Evolutionary conservation across 768 basidiomycete species (phyloP).

Genomic region (Hygrophoropsis aurantiaca): DNA sequence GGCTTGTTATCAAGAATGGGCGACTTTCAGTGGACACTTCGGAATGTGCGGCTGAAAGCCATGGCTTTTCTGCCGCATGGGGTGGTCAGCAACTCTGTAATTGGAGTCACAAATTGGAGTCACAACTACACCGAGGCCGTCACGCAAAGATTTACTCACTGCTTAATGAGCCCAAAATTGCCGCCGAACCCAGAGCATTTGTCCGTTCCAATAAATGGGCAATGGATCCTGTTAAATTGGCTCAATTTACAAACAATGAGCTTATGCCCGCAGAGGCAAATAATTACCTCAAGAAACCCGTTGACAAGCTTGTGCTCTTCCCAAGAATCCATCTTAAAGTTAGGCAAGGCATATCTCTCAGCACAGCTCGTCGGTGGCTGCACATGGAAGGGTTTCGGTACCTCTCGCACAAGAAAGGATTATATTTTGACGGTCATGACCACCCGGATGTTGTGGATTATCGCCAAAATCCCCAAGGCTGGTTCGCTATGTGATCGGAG

Average conservation of each 20-base stretch:
- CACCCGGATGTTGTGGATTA: constrained; percentile 15
- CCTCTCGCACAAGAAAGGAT: constrained; percentile 3
- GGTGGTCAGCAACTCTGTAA: constrained; percentile 21
- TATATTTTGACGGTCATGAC: constrained; percentile 22
- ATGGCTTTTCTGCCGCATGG: constrained; percentile 32
- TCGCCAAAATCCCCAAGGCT: constrained; percentile 17
- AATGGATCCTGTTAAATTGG: constrained; percentile 33
- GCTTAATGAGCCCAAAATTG: constrained; percentile 4
- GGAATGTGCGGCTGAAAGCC: constrained; percentile 25
- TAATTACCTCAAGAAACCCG: constrained; percentile 20
- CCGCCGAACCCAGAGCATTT: constrained; percentile 3
- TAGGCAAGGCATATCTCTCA: neutral
- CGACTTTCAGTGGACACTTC: constrained; percentile 20
- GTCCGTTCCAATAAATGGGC: constrained; percentile 33
- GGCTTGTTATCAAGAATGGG: constrained; percentile 29
- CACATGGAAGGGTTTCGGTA: constrained; percentile 2
- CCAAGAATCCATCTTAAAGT: constrained; percentile 7
- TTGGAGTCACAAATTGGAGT: constrained; percentile 23
- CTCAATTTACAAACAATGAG: constrained; percentile 20
- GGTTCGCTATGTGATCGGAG: constrained; percentile 9
- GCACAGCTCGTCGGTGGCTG: neutral
- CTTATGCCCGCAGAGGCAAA: constrained; percentile 25
- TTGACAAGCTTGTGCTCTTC: neutral
- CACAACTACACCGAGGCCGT: neutral
- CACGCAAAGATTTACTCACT: constrained; percentile 8